These are phyloP conservation scores for Verticillium dahliae DNA, from an alignment of 2,329 filamentous ascomycete species.

Conservation along the genomic window DNA sequence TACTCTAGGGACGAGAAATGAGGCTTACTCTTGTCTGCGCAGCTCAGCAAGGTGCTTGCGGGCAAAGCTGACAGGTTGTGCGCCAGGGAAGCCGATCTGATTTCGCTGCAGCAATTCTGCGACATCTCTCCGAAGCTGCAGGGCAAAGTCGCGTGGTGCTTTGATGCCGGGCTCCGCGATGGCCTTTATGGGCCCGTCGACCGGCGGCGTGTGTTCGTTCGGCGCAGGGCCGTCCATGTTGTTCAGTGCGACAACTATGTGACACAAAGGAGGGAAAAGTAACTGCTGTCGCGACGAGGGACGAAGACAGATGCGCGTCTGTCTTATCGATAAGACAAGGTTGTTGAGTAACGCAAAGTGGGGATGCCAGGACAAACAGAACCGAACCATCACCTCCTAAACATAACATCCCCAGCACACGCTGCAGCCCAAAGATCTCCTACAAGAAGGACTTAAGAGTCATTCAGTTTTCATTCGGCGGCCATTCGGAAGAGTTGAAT, in stretches of 20 bases:
- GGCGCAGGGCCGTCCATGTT: conserved; percentile 10
- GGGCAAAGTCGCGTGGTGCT: conserved; percentile 50
- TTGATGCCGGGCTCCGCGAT: conserved; percentile 60
- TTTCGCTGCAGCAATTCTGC: conserved; percentile 66
- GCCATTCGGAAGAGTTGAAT: too few relatives aligned
- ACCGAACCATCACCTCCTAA: too few relatives aligned
- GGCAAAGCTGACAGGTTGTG: conserved; percentile 90
- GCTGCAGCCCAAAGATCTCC: too few relatives aligned
- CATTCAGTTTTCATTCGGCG: too few relatives aligned
- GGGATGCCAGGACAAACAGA: too few relatives aligned
- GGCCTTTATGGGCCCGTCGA: conserved; percentile 33
- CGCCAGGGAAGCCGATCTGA: conserved; percentile 70
- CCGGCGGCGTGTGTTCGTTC: conserved; percentile 8
- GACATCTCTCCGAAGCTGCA: conserved; percentile 63
- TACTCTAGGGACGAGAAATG: background rate
- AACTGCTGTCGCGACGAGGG: conserved; percentile 8
- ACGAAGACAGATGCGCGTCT: background rate
- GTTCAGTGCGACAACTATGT: background rate
- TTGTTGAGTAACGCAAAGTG: background rate
- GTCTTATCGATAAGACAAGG: background rate
- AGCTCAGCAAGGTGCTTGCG: conserved; percentile 78
- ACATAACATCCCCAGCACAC: too few relatives aligned
- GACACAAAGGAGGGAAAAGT: background rate
- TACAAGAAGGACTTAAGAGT: too few relatives aligned
- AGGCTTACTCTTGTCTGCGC: conserved; percentile 62